Percentiles rank a stretch among this genome's conserved stretches.
Conservation (phyloP, 169 alveolate genomes). For the Babesia bovis region DNA sequence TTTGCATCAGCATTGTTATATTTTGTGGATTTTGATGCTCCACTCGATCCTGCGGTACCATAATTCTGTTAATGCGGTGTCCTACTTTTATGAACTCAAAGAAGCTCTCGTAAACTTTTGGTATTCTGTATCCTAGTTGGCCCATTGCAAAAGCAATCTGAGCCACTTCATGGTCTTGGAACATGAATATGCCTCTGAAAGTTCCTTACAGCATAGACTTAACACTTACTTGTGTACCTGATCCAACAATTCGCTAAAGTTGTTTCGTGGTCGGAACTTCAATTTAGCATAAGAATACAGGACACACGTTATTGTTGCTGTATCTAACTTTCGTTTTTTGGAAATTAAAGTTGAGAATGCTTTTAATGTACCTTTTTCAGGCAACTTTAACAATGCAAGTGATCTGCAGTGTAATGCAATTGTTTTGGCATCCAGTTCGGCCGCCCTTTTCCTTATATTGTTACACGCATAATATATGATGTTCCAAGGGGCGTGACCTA, state of each 20-base stretch:
- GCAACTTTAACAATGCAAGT: conserved; percentile 42
- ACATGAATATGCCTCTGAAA: conserved; percentile 46
- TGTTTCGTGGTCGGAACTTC: conserved; percentile 36
- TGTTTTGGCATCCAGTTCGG: conserved; percentile 42
- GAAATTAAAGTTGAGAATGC: conserved; percentile 10
- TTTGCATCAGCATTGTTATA: conserved; percentile 49
- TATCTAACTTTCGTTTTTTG: background rate
- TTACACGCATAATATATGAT: conserved; percentile 57
- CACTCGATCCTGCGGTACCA: conserved; percentile 17
- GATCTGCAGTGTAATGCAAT: conserved; percentile 58
- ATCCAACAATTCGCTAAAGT: conserved; percentile 17
- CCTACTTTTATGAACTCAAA: conserved; percentile 25
- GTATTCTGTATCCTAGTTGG: conserved; percentile 35
- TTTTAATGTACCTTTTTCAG: conserved; percentile 47
- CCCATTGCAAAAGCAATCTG: conserved; percentile 57
- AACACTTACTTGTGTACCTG: conserved; percentile 23
- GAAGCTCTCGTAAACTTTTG: conserved; percentile 39
- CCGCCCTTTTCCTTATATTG: conserved; percentile 25
- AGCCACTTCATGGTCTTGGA: conserved; percentile 60
- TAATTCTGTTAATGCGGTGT: background rate
- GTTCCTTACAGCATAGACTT: background rate
- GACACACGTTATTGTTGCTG: conserved; percentile 47
- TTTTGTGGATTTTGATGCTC: conserved; percentile 62
- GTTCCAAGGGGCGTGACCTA: conserved; percentile 62
- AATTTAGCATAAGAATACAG: conserved; percentile 59